Evolutionary conservation across 2,329 filamentous ascomycete species (phyloP).

Genomic region (Corniculantispora saksenae): DNA sequence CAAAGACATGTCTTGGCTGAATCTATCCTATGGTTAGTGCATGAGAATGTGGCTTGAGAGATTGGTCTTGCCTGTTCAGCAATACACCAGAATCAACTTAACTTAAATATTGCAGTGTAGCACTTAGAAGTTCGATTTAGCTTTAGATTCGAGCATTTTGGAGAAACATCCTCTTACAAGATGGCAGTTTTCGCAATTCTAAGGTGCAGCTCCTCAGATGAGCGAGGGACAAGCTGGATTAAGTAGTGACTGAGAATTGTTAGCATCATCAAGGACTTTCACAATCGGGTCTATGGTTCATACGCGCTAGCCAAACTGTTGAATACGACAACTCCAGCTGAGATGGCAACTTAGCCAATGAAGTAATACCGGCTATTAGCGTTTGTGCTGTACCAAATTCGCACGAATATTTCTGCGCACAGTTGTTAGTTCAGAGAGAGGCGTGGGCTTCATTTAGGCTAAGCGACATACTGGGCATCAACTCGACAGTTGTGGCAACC

Average conservation of each 20-base stretch:
- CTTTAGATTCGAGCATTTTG: not conserved
- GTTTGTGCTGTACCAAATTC: conserved; percentile 8
- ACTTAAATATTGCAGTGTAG: not conserved
- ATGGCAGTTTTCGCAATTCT: not conserved
- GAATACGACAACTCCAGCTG: not conserved
- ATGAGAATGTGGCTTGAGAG: not conserved
- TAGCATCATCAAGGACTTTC: not conserved
- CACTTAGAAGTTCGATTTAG: not conserved
- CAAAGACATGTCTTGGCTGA: conserved; percentile 11
- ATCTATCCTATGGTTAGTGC: not conserved
- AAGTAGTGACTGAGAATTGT: not conserved
- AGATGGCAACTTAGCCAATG: conserved; percentile 3
- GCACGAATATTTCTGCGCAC: not conserved
- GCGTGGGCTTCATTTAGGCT: too few relatives aligned
- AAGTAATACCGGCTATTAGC: conserved; percentile 6
- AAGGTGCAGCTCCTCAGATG: not conserved
- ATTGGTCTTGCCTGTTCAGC: not conserved
- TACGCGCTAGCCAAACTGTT: not conserved
- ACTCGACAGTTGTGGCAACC: not conserved
- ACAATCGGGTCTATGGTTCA: too few relatives aligned
- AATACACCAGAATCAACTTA: not conserved
- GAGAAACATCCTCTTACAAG: not conserved
- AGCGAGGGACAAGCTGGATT: not conserved
- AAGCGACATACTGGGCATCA: not conserved
- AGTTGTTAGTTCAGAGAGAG: not conserved